Conservation (phyloP, 805 yeast genomes). For the Komagataella kurtzmanii region DNA sequence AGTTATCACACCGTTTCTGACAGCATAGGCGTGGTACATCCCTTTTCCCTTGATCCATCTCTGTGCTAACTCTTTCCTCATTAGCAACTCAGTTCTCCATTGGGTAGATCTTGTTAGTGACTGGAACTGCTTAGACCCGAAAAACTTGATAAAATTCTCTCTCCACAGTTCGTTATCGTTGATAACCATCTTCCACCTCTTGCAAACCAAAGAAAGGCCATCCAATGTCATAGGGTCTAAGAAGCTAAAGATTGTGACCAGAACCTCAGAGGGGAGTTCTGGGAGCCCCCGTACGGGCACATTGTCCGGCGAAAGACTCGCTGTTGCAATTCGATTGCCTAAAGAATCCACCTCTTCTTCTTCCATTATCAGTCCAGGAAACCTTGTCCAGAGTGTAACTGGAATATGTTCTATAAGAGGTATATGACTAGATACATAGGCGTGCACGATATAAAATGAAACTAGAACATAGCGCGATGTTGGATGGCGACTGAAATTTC, state of each 20-base stretch:
- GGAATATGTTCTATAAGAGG: background rate
- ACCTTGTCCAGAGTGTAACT: background rate
- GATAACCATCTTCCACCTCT: slow-evolving; percentile 29
- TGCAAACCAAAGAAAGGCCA: slow-evolving; percentile 29
- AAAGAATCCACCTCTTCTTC: background rate
- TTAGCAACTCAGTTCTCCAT: slow-evolving; percentile 35
- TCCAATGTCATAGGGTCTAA: slow-evolving; percentile 31
- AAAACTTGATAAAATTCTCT: slow-evolving; percentile 25
- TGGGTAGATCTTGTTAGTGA: slow-evolving; percentile 25
- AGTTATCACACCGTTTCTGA: slow-evolving; percentile 9
- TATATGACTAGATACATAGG: background rate
- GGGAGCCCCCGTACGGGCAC: slow-evolving; percentile 1
- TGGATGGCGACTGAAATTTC: background rate
- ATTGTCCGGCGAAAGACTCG: background rate
- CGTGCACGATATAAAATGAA: background rate
- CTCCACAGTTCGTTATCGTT: slow-evolving; percentile 34
- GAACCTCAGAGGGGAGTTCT: slow-evolving; percentile 32
- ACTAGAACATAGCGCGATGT: background rate
- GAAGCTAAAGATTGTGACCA: slow-evolving; percentile 28
- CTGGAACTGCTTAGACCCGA: slow-evolving; percentile 26
- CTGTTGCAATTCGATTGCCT: background rate
- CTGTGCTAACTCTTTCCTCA: slow-evolving; percentile 19
- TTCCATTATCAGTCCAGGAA: background rate
- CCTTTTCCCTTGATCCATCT: slow-evolving; percentile 25
- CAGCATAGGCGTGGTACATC: slow-evolving; percentile 8